These are phyloP conservation scores for Acorus gramineus DNA, from an alignment of 106 monocot genomes.

Conservation along the genomic window DNA sequence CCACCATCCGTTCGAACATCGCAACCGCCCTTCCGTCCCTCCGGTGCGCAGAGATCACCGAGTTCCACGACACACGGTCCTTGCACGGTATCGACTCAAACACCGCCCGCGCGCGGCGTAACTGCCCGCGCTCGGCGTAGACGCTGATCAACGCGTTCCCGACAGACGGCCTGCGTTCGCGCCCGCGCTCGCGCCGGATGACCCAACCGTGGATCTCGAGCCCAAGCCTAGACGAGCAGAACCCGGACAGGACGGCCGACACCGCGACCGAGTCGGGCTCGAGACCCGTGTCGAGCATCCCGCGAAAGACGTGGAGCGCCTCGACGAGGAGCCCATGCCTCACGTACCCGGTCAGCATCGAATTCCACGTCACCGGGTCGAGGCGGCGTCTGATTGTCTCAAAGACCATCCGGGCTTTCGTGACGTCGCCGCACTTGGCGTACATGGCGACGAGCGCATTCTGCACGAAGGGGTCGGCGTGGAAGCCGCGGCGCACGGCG, in stretches of 20 bases:
- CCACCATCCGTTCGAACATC: conserved; percentile 54
- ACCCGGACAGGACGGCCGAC: conserved; percentile 39
- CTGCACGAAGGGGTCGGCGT: conserved; percentile 35
- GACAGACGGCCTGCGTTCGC: conserved; percentile 33
- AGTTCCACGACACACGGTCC: conserved; percentile 78
- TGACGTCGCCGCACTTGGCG: conserved; percentile 79
- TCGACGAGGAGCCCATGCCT: conserved; percentile 42
- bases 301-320: conserved; percentile 23
- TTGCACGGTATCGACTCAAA: conserved; percentile 53
- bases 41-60: conserved; percentile 51
- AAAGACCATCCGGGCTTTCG: conserved; percentile 32
- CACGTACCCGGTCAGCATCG: conserved; percentile 53
- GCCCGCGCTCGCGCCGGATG: conserved; percentile 29
- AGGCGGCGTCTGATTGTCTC: conserved; percentile 21
- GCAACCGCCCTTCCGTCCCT: conserved; percentile 17
- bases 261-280: conserved; percentile 43
- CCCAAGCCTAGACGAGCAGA: conserved; percentile 13
- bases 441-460: conserved; percentile 77
- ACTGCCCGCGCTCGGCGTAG: conserved; percentile 24
- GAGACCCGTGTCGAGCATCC: conserved; percentile 27
- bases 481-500: conserved; percentile 45
- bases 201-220: conserved; percentile 61
- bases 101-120: conserved; percentile 14
- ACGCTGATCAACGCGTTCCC: conserved; percentile 56
- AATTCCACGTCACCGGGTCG: conserved; percentile 53